Evolutionary conservation across 352 stramenopile genomes (phyloP).

Genomic region (Pythium sp.): DNA sequence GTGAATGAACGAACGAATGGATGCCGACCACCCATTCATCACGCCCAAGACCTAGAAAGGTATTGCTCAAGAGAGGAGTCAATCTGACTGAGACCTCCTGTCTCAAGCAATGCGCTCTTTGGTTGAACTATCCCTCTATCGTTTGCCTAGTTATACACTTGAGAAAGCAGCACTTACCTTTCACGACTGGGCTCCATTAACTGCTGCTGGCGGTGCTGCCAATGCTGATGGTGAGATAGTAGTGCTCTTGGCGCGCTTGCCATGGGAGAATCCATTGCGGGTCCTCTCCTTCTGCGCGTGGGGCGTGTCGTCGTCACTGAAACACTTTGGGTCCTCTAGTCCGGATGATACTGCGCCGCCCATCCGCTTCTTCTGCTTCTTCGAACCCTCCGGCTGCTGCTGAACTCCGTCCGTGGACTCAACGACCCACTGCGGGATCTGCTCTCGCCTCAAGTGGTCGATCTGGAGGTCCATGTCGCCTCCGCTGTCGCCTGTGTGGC

Average conservation of each 20-base stretch:
- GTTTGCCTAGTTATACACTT: constrained; percentile 3
- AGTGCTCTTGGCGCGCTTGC: constrained; percentile 14
- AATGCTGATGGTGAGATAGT: neutral
- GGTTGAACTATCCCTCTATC: neutral
- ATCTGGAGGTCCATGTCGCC: constrained; percentile 76
- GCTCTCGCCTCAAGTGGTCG: constrained; percentile 50
- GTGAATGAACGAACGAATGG: neutral
- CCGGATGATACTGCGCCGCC: neutral
- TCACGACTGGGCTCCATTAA: neutral
- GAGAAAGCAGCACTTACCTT: constrained; percentile 4
- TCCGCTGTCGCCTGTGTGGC: constrained; percentile 28
- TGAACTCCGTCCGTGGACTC: constrained; percentile 27
- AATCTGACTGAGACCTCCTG: neutral
- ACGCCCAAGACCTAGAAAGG: neutral
- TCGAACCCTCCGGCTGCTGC: constrained; percentile 3
- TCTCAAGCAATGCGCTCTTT: neutral
- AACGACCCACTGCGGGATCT: constrained; percentile 68
- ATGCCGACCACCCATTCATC: neutral
- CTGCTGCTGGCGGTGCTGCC: no score
- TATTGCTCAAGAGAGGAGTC: neutral
- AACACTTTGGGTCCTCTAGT: constrained; percentile 19
- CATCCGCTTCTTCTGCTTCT: constrained; percentile 17
- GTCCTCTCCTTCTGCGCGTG: constrained; percentile 18
- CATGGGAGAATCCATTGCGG: neutral
- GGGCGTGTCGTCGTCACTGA: constrained; percentile 32